Base-by-base conservation (phyloP, 331 rosid species). In the Arachis monticola region DNA sequence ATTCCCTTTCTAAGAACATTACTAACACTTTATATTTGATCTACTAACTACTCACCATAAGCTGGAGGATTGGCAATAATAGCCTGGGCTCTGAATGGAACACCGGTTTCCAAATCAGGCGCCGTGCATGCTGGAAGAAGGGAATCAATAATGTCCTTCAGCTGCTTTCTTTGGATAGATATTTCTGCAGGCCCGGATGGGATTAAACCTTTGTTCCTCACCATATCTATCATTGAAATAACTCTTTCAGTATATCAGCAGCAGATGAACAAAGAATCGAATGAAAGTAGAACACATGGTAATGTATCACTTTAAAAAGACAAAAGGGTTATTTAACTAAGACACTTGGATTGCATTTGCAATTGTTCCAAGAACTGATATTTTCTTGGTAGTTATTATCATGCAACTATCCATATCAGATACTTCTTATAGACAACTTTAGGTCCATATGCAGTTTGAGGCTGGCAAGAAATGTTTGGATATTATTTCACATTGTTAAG, bases 51-150 rank as follows among this genome's bases (percentile, higher is more conserved):
- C 92, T 88, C 86, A 92, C 99, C 99, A 81, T 86, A 95, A 57
- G 93, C 97, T 75, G 97, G 96, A 84, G 97, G 96, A 69, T 95
- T 95, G 79, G 97, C 97, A 83, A 95, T 92, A 80, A 95, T 92
- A 69, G 99, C 96, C 82, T 92, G 99, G 59, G 97, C 96, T 77
- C 83, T 86, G 80, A 94, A 94, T 64, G 96, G 88, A 69, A 53
- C 66, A 11, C 90, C 90, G 27, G 96, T 92, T 85, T 94, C 99
- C 31, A 79, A 66, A 85, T 92, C 97, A 72, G 97, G 92, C 70
- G 84, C 93, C 1, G 97, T 95, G 83, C 99, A 95, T 48, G 99
- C 99, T 35, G 97, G 99, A 78, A 86, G 99, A 82, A 90, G 88
- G 83, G 99, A 92, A 72, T 95, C 91, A 58, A 88, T 88, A 81